Evolutionary conservation across 2,329 filamentous ascomycete genomes (phyloP), one percentile per base, ranked within the genome.

Genomic region (Cladosporium sphaerospermum): DNA sequence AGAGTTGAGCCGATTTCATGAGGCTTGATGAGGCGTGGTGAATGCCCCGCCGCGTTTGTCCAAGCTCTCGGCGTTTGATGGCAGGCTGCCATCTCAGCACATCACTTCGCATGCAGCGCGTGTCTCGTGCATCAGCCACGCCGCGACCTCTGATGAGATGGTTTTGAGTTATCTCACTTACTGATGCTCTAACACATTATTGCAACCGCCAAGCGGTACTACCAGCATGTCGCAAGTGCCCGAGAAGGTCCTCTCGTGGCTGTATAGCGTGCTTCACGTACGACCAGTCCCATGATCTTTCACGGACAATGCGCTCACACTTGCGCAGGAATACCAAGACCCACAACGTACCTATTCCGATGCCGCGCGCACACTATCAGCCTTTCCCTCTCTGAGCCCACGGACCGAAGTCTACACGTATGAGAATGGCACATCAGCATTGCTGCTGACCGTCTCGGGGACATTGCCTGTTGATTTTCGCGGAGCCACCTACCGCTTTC

Each of bases 331-430:
- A 80, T 97, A 99, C 69, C 84, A 84, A 69, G 89, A 97, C 74
- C 86, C 95, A 55, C 95, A 92, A 67, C 86, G 90, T 57, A 89
- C 91, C 51, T 97, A 97, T 74, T 87, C 87, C 68, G 91, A 97
- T 72, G 85, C 95, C 62, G 91, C 88, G 58, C 86, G 89, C 66
- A 82, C 85, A 28, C 82, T 99, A 50, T 81, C 87, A 32, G 81
- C 86, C 61, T 89, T 90, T 66, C 83, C 89, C 7, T 86, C 88
- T 2, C 78, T 99, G 18, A 81, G 85, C 8, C 89, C 91, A 23
- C 83, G 88, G 62, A 99, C 93, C 56, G 91, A 97, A 70, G 91
- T 97, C 48, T 95, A 97, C 72, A 97, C 92, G 53, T 95, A 91
- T 68, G 87, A 96, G 62, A 88, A 88, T 76, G 93, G 93, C 64